Percentiles rank a stretch among this genome's conserved stretches.
Conservation (phyloP, 108 stramenopile species). For the Licmophora abbreviata region DNA sequence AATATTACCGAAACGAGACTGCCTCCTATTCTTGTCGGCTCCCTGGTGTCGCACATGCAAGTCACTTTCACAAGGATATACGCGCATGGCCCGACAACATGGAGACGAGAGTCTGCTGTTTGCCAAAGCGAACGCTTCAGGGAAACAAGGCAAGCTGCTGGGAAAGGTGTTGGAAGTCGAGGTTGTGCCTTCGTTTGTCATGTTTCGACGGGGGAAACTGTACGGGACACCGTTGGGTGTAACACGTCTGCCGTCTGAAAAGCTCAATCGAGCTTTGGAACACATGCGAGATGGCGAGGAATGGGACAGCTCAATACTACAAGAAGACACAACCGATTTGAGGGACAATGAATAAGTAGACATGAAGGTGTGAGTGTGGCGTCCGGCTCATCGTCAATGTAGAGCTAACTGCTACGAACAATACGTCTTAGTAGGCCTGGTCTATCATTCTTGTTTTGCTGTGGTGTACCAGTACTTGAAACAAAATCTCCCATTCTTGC, state of each 20-base stretch:
- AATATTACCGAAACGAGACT: conserved; percentile 27
- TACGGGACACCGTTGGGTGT: conserved; percentile 53
- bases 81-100: conserved; percentile 52
- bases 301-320: not conserved
- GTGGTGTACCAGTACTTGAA: no score
- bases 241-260: conserved; percentile 33
- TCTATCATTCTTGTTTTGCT: no score
- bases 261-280: conserved; percentile 3
- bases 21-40: conserved; percentile 71
- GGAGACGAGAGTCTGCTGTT: conserved; percentile 45
- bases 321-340: no score
- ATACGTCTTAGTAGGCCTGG: no score
- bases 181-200: conserved; percentile 72
- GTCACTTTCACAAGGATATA: conserved; percentile 46
- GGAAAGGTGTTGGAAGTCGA: conserved; percentile 47
- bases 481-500: not conserved
- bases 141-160: conserved; percentile 51
- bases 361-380: no score
- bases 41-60: conserved; percentile 76
- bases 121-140: conserved; percentile 69
- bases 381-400: no score
- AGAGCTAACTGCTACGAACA: no score
- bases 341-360: no score
- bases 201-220: conserved; percentile 56
- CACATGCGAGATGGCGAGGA: not conserved